These are phyloP conservation scores for Neurospora sublineolata DNA, from an alignment of 495 filamentous ascomycete genomes.

Conservation along the genomic window DNA sequence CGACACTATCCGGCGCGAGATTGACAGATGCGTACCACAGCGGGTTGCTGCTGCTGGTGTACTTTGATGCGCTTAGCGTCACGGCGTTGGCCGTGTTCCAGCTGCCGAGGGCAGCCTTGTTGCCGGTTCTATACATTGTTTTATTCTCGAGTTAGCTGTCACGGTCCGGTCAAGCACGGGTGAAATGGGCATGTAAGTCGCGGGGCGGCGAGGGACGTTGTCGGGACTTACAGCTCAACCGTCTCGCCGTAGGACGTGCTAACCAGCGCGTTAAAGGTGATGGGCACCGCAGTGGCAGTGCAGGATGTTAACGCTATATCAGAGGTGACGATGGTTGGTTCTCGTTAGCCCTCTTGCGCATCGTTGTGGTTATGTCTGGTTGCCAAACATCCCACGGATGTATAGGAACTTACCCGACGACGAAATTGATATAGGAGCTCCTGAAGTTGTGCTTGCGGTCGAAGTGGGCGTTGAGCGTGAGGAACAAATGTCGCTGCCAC, in stretches of 20 bases:
- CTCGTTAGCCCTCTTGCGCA: neutral
- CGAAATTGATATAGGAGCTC: neutral
- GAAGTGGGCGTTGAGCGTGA: neutral
- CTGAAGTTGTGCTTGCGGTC: neutral
- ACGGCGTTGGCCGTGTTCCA: constrained; percentile 44
- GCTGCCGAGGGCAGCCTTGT: constrained; percentile 40
- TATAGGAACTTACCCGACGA: neutral
- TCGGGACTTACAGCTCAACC: constrained; percentile 35
- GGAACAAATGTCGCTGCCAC: constrained; percentile 30
- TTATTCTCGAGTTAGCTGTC: neutral
- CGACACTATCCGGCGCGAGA: constrained; percentile 36
- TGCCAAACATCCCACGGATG: neutral
- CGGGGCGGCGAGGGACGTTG: neutral
- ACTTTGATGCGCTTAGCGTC: constrained; percentile 41
- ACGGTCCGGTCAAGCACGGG: neutral
- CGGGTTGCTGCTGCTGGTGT: constrained; percentile 43
- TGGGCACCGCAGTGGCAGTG: constrained; percentile 34
- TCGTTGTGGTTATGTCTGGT: neutral
- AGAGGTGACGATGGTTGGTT: neutral
- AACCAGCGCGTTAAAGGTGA: constrained; percentile 48
- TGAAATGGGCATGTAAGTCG: neutral
- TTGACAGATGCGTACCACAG: constrained; percentile 45
- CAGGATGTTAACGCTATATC: constrained; percentile 13
- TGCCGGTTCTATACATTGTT: constrained; percentile 29
- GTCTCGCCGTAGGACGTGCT: constrained; percentile 45